These are phyloP conservation scores for Botrytis squamosa DNA, from an alignment of 2,329 filamentous ascomycete genomes.

Conservation along the genomic window DNA sequence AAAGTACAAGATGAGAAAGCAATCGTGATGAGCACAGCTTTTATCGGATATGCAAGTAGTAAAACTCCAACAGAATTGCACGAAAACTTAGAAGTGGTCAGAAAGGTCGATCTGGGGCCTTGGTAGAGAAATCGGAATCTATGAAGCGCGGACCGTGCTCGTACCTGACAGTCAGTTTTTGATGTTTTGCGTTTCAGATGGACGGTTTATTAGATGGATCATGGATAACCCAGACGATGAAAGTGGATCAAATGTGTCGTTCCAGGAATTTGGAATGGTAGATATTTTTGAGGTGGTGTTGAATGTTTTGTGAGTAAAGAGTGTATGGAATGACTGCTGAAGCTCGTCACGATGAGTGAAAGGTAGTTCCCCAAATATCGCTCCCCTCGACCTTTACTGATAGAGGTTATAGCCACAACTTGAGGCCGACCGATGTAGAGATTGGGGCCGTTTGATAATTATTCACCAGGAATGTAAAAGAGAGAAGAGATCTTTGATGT, in stretches of 20 bases:
- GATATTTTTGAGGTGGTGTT: not conserved
- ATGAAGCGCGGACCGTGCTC: not conserved
- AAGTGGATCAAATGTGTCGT: not conserved
- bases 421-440: not conserved
- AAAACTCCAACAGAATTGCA: not conserved
- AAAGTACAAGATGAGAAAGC: not conserved
- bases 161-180: slow-evolving; percentile 3
- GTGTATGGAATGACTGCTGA: not conserved
- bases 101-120: not conserved
- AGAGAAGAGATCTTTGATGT: not conserved
- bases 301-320: not conserved
- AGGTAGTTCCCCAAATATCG: not conserved
- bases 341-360: not conserved
- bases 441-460: not conserved
- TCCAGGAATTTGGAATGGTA: not conserved
- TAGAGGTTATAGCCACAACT: not conserved
- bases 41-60: slow-evolving; percentile 8
- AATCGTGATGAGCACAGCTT: slow-evolving; percentile 1
- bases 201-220: not conserved
- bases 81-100: not conserved
- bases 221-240: slow-evolving; percentile 1
- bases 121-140: not conserved
- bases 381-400: not conserved
- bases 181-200: slow-evolving; percentile 7
- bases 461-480: not conserved